Evolutionary conservation across 1,139 yeast species (phyloP).

Genomic region (Yamadazyma songkhlaensis): DNA sequence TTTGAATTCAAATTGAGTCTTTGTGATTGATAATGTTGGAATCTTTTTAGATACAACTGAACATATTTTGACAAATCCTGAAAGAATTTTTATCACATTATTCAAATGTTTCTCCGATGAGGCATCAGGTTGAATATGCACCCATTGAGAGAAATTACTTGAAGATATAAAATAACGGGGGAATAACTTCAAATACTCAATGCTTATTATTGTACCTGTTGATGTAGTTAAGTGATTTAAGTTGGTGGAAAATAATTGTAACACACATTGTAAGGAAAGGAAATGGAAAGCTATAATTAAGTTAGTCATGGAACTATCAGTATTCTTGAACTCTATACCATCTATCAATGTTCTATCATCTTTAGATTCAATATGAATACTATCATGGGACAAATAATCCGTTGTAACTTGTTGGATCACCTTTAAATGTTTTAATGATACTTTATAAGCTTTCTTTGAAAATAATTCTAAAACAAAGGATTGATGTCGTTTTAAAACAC

Average conservation of each 20-base stretch:
- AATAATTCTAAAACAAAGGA: constrained; percentile 27
- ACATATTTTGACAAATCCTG: constrained; percentile 23
- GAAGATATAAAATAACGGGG: constrained; percentile 20
- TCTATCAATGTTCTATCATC: background rate
- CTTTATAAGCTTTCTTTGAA: constrained; percentile 19
- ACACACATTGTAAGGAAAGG: constrained; percentile 26
- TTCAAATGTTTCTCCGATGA: constrained; percentile 11
- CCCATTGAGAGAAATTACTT: constrained; percentile 26
- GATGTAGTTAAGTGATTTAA: constrained; percentile 5
- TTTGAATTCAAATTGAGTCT: constrained; percentile 2
- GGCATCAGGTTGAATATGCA: constrained; percentile 5
- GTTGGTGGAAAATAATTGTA: constrained; percentile 22
- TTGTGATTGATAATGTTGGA: background rate
- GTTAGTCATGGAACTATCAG: constrained; percentile 12
- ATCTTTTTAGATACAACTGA: constrained; percentile 8
- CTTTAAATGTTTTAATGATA: constrained; percentile 16
- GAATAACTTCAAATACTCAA: constrained; percentile 12
- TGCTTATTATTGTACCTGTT: constrained; percentile 5
- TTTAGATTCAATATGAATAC: background rate
- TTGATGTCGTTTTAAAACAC: constrained; percentile 23
- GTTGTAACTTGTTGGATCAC: constrained; percentile 8
- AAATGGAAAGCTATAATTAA: constrained; percentile 31
- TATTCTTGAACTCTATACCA: background rate
- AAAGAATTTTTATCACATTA: constrained; percentile 21
- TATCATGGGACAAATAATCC: background rate